phyloP scores from a whole-genome alignment of 2,329 filamentous ascomycete genomes.

The Diaporthe sp. region DNA sequence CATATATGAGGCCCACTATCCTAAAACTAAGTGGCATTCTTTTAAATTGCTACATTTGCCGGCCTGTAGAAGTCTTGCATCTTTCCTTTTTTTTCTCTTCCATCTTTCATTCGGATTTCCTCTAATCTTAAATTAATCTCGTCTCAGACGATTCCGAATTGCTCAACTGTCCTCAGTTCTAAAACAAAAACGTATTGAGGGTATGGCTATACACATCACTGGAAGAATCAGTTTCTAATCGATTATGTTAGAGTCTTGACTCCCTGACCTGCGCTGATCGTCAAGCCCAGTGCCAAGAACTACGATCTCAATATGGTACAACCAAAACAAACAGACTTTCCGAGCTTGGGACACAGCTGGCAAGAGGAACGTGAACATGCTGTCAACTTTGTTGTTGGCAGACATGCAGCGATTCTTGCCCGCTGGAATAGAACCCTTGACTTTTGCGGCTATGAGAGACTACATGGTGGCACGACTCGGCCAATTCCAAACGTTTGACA shows the following conservation, averaged over 20 bases:
- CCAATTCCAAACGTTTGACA: background rate
- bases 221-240: background rate
- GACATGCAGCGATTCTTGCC: background rate
- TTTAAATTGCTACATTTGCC: too few species aligned
- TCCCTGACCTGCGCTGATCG: background rate
- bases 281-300: background rate
- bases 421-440: background rate
- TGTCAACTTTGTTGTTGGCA: background rate
- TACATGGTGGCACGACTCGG: background rate
- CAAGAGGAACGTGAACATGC: background rate
- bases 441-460: background rate
- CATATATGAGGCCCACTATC: too few species aligned
- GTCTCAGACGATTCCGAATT: too few species aligned
- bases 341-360: rapidly evolving
- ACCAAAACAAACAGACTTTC: background rate
- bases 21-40: too few species aligned
- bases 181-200: background rate
- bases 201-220: background rate
- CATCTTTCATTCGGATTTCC: too few species aligned
- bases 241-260: background rate
- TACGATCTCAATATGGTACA: background rate
- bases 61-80: too few species aligned
- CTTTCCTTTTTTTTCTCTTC: too few species aligned
- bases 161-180: background rate
- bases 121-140: too few species aligned